A percentile compares a stretch with the other conserved stretches of the same genome.
These are phyloP conservation scores for Prunus yedoensis DNA, from an alignment of 331 rosid species.

Conservation along the genomic window DNA sequence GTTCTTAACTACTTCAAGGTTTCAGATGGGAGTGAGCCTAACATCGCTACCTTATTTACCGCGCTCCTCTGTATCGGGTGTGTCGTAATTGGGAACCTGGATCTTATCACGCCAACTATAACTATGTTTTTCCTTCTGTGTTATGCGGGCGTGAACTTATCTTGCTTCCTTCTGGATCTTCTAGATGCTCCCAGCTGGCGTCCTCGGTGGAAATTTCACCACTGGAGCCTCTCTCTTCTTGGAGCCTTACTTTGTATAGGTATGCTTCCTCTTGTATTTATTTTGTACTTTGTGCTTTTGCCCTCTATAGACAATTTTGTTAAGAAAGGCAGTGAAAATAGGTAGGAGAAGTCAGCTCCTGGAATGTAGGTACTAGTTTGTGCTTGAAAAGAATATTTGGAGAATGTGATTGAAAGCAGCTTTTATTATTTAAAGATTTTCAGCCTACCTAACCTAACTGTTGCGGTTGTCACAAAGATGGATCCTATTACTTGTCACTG, in stretches of 20 bases:
- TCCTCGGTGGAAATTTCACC: constrained; percentile 99
- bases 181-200: constrained; percentile 99
- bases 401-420: background rate
- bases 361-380: background rate
- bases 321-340: constrained; percentile 3
- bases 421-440: background rate
- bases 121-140: constrained; percentile 98
- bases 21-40: constrained; percentile 83
- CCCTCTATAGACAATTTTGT: background rate
- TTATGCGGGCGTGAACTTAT: constrained; percentile 93
- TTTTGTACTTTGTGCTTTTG: constrained; percentile 12
- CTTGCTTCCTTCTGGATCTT: constrained; percentile 99
- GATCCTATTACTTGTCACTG: background rate
- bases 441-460: background rate
- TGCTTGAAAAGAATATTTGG: background rate
- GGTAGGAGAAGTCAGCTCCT: background rate
- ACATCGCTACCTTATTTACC: constrained; percentile 87
- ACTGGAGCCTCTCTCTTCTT: constrained; percentile 95
- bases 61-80: constrained; percentile 83
- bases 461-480: background rate
- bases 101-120: constrained; percentile 96
- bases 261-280: constrained; percentile 33
- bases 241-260: constrained; percentile 95
- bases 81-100: constrained; percentile 97
- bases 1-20: constrained; percentile 88